Percentiles rank a stretch among this genome's conserved stretches.
Conservation (phyloP, 1,284 basidiomycete species). For the Leccinum subrobustum region DNA sequence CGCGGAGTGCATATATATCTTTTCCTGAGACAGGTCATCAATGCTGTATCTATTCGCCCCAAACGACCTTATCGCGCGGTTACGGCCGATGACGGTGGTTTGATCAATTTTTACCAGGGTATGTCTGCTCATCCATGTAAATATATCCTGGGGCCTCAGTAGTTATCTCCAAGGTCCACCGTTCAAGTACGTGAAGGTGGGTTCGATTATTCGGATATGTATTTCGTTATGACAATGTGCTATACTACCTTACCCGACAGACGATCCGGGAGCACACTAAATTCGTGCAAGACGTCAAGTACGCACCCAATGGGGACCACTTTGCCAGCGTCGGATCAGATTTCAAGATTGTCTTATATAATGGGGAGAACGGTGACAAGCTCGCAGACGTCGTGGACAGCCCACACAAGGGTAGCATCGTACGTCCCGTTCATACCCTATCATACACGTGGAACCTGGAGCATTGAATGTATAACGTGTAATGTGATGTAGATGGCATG, state of each 20-base stretch:
- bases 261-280: slow-evolving; percentile 89
- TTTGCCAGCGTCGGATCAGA: slow-evolving; percentile 95
- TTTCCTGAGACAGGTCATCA: slow-evolving; percentile 60
- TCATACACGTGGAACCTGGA: neutral
- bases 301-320: slow-evolving; percentile 75
- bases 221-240: neutral
- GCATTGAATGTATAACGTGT: neutral
- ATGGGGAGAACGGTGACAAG: slow-evolving; percentile 87
- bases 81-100: slow-evolving; percentile 82
- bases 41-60: slow-evolving; percentile 87
- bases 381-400: slow-evolving; percentile 63
- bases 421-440: slow-evolving; percentile 41
- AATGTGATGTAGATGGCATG: slow-evolving; percentile 60
- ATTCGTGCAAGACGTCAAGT: slow-evolving; percentile 93
- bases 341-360: slow-evolving; percentile 87
- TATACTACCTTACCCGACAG: slow-evolving; percentile 32
- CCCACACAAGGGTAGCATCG: slow-evolving; percentile 75
- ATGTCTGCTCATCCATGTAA: slow-evolving; percentile 6
- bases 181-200: slow-evolving; percentile 86
- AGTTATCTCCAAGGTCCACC: slow-evolving; percentile 60
- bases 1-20: neutral
- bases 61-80: slow-evolving; percentile 92
- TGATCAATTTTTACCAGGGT: slow-evolving; percentile 83
- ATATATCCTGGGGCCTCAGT: neutral
- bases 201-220: neutral